A percentile compares a stretch with the other conserved stretches of the same genome.
These are phyloP conservation scores for Eutrema japonicum DNA, from an alignment of 345 rosid species.

Conservation along the genomic window DNA sequence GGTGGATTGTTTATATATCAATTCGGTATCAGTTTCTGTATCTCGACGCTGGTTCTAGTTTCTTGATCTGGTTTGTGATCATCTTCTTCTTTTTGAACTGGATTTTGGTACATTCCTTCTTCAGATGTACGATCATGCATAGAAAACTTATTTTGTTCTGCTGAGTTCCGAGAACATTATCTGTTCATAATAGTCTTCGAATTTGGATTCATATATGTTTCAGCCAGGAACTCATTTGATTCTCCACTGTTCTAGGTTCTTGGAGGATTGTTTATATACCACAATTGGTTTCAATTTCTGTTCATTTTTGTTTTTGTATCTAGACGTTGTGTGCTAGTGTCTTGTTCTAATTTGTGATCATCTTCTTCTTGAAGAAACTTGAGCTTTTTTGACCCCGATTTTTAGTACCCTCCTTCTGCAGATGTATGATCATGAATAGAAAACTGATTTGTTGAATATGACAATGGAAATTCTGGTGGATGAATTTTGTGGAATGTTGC, in stretches of 20 bases:
- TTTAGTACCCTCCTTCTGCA: not conserved
- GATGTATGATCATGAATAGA: not conserved
- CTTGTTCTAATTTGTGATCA: not conserved
- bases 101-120: not conserved
- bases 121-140: not conserved
- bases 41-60: not conserved
- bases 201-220: not conserved
- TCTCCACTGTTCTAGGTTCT: not conserved
- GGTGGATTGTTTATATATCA: not conserved
- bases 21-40: not conserved
- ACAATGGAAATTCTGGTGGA: not conserved
- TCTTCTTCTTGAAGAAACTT: not conserved
- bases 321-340: not conserved
- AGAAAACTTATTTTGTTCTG: not conserved
- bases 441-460: not conserved
- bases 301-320: constrained; percentile 1
- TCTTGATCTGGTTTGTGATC: not conserved
- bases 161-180: not conserved
- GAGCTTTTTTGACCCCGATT: not conserved
- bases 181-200: not conserved
- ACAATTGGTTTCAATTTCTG: not conserved
- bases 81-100: not conserved
- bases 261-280: not conserved
- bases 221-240: not conserved
- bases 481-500: not conserved